Evolutionary conservation across 306 rosid species (phyloP).

Genomic region (Vicia sativa): DNA sequence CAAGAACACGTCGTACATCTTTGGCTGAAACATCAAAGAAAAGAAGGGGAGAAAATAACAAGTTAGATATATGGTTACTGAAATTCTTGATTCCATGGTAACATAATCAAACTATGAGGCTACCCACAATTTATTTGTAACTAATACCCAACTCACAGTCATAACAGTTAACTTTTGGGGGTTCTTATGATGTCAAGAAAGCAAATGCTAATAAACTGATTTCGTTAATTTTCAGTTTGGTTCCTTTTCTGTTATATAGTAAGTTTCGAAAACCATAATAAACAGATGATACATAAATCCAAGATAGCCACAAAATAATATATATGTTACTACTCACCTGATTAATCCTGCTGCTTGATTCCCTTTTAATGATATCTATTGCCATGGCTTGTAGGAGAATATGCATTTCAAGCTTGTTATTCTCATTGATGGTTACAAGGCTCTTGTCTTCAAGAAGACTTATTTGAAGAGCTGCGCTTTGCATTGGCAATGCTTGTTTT

Average conservation of each 20-base stretch:
- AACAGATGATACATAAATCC: not conserved
- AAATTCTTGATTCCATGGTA: not conserved
- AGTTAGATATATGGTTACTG: not conserved
- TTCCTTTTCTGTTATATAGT: too few relatives aligned
- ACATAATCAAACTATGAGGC: not conserved
- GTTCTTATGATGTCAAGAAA: too few relatives aligned
- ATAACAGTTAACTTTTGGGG: too few relatives aligned
- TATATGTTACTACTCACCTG: not conserved
- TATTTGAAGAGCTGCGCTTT: too few relatives aligned
- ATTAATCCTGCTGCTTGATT: not conserved
- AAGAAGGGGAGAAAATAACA: not conserved
- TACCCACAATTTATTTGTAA: not conserved
- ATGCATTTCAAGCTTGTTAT: slow-evolving; percentile 4
- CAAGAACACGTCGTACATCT: slow-evolving; percentile 20
- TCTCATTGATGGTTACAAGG: not conserved
- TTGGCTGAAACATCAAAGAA: not conserved
- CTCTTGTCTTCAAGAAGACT: not conserved
- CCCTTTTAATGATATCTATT: not conserved
- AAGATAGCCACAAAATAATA: not conserved
- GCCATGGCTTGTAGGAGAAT: not conserved
- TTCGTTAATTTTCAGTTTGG: too few relatives aligned
- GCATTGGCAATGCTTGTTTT: slow-evolving; percentile 29
- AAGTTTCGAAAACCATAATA: too few relatives aligned
- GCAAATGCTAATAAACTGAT: too few relatives aligned
- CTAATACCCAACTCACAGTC: not conserved